phyloP scores from a whole-genome alignment of 179 eudicot genomes.

The Silene noctiflora region DNA sequence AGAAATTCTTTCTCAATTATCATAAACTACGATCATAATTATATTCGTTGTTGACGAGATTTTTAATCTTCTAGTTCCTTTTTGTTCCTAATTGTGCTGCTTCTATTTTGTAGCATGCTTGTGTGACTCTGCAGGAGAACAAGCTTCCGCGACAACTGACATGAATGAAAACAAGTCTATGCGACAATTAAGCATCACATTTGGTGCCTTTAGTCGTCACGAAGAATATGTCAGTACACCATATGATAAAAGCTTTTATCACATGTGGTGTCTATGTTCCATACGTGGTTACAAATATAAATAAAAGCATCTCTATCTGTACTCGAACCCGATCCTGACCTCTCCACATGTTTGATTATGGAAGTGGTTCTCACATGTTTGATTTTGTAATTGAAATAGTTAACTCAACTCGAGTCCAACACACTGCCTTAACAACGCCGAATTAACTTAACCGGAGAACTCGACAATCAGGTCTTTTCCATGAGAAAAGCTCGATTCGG shows the following conservation, averaged over 20 bases:
- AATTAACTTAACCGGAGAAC: too few species aligned
- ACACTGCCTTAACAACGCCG: too few species aligned
- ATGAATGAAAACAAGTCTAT: neutral
- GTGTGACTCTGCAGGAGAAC: neutral
- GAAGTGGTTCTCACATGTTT: too few species aligned
- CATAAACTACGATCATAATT: conserved; percentile 15
- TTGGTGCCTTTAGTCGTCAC: neutral
- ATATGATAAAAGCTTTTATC: neutral
- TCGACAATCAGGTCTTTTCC: too few species aligned
- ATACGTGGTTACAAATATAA: too few species aligned
- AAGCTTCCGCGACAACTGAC: neutral
- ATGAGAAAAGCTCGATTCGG: too few species aligned
- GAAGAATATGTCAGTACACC: neutral
- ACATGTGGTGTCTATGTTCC: too few species aligned
- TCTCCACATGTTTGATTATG: too few species aligned
- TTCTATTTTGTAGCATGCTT: neutral
- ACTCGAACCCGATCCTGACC: too few species aligned
- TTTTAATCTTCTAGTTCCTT: neutral
- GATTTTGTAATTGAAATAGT: too few species aligned
- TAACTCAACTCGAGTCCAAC: too few species aligned
- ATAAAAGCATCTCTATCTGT: too few species aligned
- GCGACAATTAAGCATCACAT: neutral
- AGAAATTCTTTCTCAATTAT: conserved; percentile 36
- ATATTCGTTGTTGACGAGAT: neutral
- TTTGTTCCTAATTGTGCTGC: neutral